These are phyloP conservation scores for Eutypella sp. DNA, from an alignment of 2,329 filamentous ascomycete genomes.

Conservation along the genomic window DNA sequence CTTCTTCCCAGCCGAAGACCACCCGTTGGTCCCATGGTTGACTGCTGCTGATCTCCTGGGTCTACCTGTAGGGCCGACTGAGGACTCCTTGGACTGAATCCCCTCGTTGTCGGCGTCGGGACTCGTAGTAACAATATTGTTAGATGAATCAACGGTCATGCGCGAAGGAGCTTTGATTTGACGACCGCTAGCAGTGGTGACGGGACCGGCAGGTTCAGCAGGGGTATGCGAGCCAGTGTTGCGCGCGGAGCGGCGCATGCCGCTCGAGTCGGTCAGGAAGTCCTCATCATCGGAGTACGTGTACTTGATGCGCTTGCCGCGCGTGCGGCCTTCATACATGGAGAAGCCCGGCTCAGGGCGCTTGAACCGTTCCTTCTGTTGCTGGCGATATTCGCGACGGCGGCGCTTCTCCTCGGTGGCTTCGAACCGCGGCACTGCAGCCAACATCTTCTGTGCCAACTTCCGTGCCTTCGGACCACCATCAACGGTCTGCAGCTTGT, in stretches of 20 bases:
- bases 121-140: slow-evolving; percentile 42
- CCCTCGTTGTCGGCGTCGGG: slow-evolving; percentile 24
- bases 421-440: slow-evolving; percentile 84
- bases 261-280: slow-evolving; percentile 59
- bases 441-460: slow-evolving; percentile 70
- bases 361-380: slow-evolving; percentile 80
- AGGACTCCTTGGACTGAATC: slow-evolving; percentile 32
- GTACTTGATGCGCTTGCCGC: slow-evolving; percentile 94
- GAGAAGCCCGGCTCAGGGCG: slow-evolving; percentile 87
- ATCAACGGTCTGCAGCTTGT: slow-evolving; percentile 72
- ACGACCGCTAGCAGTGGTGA: slow-evolving; percentile 79
- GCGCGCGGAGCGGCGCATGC: slow-evolving; percentile 65
- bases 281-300: slow-evolving; percentile 89
- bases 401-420: slow-evolving; percentile 94
- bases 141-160: slow-evolving; percentile 55
- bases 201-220: slow-evolving; percentile 55
- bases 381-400: slow-evolving; percentile 83
- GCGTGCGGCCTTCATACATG: slow-evolving; percentile 90
- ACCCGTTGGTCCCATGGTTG: slow-evolving; percentile 46
- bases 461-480: slow-evolving; percentile 75
- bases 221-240: slow-evolving; percentile 72
- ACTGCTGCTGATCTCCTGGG: slow-evolving; percentile 47
- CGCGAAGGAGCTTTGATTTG: slow-evolving; percentile 69
- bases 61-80: slow-evolving; percentile 41
- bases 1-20: slow-evolving; percentile 35